Conservation (phyloP, 2,329 filamentous ascomycete genomes). For the Chrysoporthe puriensis region DNA sequence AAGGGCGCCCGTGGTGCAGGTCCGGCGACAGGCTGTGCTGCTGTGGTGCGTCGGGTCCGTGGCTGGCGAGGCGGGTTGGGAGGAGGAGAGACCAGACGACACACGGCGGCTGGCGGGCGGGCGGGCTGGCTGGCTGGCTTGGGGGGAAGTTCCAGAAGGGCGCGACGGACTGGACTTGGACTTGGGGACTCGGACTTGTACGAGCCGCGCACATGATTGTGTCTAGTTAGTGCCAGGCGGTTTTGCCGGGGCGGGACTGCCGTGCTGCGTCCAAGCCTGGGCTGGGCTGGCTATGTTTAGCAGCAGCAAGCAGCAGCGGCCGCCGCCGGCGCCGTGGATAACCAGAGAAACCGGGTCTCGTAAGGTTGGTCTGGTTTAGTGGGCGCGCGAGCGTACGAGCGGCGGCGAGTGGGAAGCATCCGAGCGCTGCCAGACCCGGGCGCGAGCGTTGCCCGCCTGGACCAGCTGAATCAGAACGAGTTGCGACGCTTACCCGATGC, state of each 20-base stretch:
- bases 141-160: neutral
- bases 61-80: neutral
- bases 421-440: neutral
- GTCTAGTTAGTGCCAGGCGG: neutral
- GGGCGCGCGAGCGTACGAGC: neutral
- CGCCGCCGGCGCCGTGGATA: neutral
- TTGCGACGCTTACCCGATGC: neutral
- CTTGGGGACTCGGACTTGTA: too few relatives aligned
- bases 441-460: neutral
- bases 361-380: neutral
- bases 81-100: neutral
- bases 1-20: slow-evolving; percentile 1
- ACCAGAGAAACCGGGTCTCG: neutral
- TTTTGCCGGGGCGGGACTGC: too few relatives aligned
- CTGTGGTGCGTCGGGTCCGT: neutral
- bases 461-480: neutral
- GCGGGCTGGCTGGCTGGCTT: neutral
- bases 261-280: neutral
- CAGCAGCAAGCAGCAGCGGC: neutral
- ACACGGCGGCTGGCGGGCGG: too few relatives aligned
- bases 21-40: neutral
- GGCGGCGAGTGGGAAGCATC: neutral
- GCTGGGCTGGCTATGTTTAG: neutral
- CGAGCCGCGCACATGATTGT: neutral
- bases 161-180: neutral